These are phyloP conservation scores for Coemansia sp. DNA, from an alignment of 192 early-diverging fungal species.

Conservation along the genomic window DNA sequence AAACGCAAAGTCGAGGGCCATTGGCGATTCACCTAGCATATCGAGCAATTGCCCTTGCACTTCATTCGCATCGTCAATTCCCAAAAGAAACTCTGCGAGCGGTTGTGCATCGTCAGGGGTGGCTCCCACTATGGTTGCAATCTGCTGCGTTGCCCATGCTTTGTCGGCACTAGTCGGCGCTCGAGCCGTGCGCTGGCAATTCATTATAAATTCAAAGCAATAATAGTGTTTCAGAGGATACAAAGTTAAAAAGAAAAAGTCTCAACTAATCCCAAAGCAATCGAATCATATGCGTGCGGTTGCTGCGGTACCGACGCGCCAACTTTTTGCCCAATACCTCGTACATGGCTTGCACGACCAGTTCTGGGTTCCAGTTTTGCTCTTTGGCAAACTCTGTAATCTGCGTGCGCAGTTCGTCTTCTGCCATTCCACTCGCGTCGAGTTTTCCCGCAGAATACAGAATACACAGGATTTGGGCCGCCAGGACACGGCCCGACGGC, in stretches of 20 bases:
- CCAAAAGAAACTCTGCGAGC: constrained; percentile 36
- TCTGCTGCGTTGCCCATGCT: constrained; percentile 39
- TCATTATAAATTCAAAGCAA: neutral
- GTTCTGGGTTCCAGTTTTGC: constrained; percentile 48
- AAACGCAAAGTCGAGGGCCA: constrained; percentile 39
- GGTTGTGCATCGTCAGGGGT: constrained; percentile 33
- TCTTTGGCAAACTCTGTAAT: constrained; percentile 52
- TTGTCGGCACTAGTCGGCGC: constrained; percentile 24
- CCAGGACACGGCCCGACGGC: constrained; percentile 41
- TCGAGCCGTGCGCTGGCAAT: neutral
- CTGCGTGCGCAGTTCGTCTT: constrained; percentile 41
- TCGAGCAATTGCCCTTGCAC: constrained; percentile 47
- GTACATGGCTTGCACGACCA: constrained; percentile 54
- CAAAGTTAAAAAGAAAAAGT: constrained; percentile 9
- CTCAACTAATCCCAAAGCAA: constrained; percentile 40
- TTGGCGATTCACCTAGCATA: constrained; percentile 51
- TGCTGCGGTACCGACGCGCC: constrained; percentile 45
- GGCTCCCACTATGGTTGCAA: constrained; percentile 43
- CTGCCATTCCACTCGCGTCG: constrained; percentile 33
- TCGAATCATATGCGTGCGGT: constrained; percentile 46
- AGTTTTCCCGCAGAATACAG: constrained; percentile 31
- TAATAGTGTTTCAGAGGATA: too few relatives aligned
- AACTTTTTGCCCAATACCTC: constrained; percentile 52
- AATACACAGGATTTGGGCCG: constrained; percentile 51
- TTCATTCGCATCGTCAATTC: constrained; percentile 32